Conservation (phyloP, 306 rosid genomes). For the cucumber (Cucumis sativus) region Cucumber_9930_V3 NC_026661.2:14897501-14898000, state of each 20-base stretch:
- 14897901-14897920: too few species aligned
- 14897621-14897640: background rate
- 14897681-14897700: background rate
- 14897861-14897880: too few species aligned
- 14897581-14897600: background rate
- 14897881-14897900: too few species aligned
- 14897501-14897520: background rate
- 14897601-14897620: background rate
- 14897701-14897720: background rate
- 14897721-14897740: background rate
- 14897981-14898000: too few species aligned
- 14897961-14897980: too few species aligned
- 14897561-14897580: background rate
- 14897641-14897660: background rate
- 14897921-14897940: too few species aligned
- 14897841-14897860: too few species aligned
- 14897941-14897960: too few species aligned
- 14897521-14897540: background rate
- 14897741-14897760: background rate
- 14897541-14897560: background rate
- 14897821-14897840: background rate
- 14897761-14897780: background rate
- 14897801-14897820: background rate
- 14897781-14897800: background rate
- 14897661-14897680: background rate